These are phyloP conservation scores for Mychonastes homosphaera DNA, from an alignment of 139 green algal species.

Conservation along the genomic window DNA sequence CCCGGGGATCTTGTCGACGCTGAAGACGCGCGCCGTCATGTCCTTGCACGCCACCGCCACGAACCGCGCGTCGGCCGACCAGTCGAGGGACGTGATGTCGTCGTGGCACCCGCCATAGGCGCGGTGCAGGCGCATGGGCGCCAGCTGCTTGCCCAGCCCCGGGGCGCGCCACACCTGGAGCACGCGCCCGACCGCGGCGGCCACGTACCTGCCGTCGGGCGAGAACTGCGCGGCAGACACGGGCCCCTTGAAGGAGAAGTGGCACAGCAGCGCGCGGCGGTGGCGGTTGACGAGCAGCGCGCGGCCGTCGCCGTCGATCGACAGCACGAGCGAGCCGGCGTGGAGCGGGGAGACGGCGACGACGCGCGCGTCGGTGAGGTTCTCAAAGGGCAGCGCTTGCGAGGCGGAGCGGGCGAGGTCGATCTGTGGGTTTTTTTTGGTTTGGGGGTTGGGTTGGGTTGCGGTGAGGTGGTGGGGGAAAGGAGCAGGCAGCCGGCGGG, in stretches of 20 bases:
- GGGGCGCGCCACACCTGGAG: slow-evolving; percentile 88
- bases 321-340: slow-evolving; percentile 71
- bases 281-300: slow-evolving; percentile 66
- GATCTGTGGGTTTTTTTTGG: slow-evolving; percentile 34
- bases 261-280: slow-evolving; percentile 73
- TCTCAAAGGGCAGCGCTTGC: slow-evolving; percentile 75
- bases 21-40: slow-evolving; percentile 68
- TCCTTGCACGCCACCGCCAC: slow-evolving; percentile 75
- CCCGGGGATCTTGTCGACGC: slow-evolving; percentile 63
- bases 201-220: slow-evolving; percentile 79
- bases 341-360: slow-evolving; percentile 64
- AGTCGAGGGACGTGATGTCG: slow-evolving; percentile 80
- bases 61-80: slow-evolving; percentile 62
- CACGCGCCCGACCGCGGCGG: slow-evolving; percentile 68
- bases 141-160: slow-evolving; percentile 62
- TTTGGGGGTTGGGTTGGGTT: background rate
- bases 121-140: slow-evolving; percentile 82
- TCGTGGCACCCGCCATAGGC: slow-evolving; percentile 74
- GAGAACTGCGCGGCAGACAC: slow-evolving; percentile 74
- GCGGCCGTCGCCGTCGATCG: slow-evolving; percentile 71
- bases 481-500: background rate
- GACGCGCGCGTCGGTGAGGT: slow-evolving; percentile 49
- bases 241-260: slow-evolving; percentile 80
- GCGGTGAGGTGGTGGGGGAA: background rate
- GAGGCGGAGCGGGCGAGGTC: slow-evolving; percentile 57